Conservation (phyloP, 2,329 filamentous ascomycete genomes). For the Aspergillus melleus region DNA sequence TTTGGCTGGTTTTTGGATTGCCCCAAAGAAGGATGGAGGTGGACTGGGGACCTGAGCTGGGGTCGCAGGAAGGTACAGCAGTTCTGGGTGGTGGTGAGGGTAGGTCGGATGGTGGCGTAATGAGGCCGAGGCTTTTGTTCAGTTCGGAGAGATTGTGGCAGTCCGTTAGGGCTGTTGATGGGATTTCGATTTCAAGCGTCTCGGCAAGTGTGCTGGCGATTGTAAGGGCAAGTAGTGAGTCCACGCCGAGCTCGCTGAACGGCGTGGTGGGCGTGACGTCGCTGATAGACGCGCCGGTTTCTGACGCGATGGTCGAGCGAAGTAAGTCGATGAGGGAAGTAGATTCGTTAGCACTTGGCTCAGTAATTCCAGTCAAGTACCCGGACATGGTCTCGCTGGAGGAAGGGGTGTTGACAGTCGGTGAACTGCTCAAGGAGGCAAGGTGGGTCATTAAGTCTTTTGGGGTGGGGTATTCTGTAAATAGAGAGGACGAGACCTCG, state of each 20-base stretch:
- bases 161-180: conserved; percentile 2
- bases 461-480: conserved; percentile 61
- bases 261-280: not conserved
- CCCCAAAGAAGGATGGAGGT: conserved; percentile 46
- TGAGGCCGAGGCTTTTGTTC: conserved; percentile 19
- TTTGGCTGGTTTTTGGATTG: conserved; percentile 43
- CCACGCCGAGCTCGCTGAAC: conserved; percentile 6
- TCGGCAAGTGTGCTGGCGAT: conserved; percentile 5
- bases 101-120: conserved; percentile 14
- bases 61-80: not conserved
- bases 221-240: conserved; percentile 8
- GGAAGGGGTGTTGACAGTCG: not conserved
- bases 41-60: conserved; percentile 35
- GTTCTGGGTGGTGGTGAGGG: conserved; percentile 15
- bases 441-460: conserved; percentile 42
- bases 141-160: conserved; percentile 3
- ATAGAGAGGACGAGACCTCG: conserved; percentile 59
- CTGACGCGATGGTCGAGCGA: conserved; percentile 6
- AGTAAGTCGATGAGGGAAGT: not conserved
- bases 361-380: not conserved
- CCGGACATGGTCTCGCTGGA: not conserved
- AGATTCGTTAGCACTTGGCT: not conserved
- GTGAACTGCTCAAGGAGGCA: not conserved
- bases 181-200: not conserved
- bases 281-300: not conserved